These are phyloP conservation scores for Fusarium compactum DNA, from an alignment of 2,329 filamentous ascomycete genomes.

Conservation along the genomic window DNA sequence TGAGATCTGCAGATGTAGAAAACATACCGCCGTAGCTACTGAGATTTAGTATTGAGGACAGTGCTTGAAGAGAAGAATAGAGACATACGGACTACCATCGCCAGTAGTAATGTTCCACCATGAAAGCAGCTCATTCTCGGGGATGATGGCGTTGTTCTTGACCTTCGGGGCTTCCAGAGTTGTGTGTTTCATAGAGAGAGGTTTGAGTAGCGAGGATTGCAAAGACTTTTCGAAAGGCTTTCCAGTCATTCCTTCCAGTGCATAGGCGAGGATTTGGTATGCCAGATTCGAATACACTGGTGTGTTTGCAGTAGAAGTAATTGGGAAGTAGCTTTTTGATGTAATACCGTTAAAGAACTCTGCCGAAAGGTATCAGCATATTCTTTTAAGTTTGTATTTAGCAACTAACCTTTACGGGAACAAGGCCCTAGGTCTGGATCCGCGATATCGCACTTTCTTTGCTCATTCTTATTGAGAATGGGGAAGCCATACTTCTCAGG, in stretches of 20 bases:
- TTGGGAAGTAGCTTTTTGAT: not conserved
- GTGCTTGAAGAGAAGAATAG: rapidly evolving
- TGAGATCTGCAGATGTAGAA: slow-evolving; percentile 14
- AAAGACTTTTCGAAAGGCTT: not conserved
- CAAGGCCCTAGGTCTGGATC: not conserved
- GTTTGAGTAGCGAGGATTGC: not conserved
- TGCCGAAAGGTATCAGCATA: not conserved
- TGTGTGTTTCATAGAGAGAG: slow-evolving; percentile 1
- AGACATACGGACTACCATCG: slow-evolving; percentile 1
- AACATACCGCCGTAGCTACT: slow-evolving; percentile 17
- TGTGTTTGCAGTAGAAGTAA: slow-evolving; percentile 5
- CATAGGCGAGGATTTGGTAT: slow-evolving; percentile 21
- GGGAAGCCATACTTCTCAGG: not conserved
- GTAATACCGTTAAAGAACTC: slow-evolving; percentile 9
- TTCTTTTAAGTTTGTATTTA: rapidly evolving
- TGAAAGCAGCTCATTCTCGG: not conserved
- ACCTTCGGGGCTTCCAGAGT: not conserved
- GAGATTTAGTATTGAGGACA: rapidly evolving
- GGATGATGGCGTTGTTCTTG: slow-evolving; percentile 2
- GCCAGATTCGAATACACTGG: slow-evolving; percentile 18
- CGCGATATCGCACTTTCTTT: not conserved
- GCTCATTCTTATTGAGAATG: not conserved
- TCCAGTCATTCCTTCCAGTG: slow-evolving; percentile 12
- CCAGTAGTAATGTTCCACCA: not conserved
- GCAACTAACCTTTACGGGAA: not conserved